These are phyloP conservation scores for Fomitopsis pinicola DNA, from an alignment of 1,284 basidiomycete genomes.

Conservation along the genomic window DNA sequence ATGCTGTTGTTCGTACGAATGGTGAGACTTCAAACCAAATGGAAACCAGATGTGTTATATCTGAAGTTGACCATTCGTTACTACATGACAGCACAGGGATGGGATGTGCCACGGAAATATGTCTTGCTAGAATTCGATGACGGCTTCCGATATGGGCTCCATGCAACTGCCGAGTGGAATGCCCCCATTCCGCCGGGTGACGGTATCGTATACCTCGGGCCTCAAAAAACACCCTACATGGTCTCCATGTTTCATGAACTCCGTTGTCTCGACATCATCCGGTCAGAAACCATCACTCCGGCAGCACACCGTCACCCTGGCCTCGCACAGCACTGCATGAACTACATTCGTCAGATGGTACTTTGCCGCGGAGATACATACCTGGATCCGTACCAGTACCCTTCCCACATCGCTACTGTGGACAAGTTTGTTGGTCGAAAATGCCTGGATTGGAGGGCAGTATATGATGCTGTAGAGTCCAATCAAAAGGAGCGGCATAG, in stretches of 20 bases:
- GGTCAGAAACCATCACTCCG: not conserved
- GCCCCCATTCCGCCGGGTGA: conserved; percentile 17
- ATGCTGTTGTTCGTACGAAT: no score
- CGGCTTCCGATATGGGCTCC: conserved; percentile 13
- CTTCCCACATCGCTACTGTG: not conserved
- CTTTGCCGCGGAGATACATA: not conserved
- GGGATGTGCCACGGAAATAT: conserved; percentile 11
- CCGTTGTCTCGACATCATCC: conserved; percentile 16
- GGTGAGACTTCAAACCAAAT: no score
- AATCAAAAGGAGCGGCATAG: not conserved
- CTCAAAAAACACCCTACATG: conserved; percentile 14
- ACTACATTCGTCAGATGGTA: not conserved
- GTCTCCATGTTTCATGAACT: conserved; percentile 21
- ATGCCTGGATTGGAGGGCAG: not conserved
- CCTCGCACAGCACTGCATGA: not conserved
- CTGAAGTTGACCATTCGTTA: no score
- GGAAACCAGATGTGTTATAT: no score
- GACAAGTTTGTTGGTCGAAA: not conserved
- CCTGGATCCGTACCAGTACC: not conserved
- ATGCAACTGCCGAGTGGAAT: conserved; percentile 14
- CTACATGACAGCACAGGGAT: conserved; percentile 1
- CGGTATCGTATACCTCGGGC: conserved; percentile 16
- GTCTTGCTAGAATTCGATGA: conserved; percentile 16
- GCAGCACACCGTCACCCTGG: not conserved
- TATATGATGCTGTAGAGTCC: not conserved